These are phyloP conservation scores for Coniferiporia weirii DNA, from an alignment of 1,284 basidiomycete species.

Conservation along the genomic window DNA sequence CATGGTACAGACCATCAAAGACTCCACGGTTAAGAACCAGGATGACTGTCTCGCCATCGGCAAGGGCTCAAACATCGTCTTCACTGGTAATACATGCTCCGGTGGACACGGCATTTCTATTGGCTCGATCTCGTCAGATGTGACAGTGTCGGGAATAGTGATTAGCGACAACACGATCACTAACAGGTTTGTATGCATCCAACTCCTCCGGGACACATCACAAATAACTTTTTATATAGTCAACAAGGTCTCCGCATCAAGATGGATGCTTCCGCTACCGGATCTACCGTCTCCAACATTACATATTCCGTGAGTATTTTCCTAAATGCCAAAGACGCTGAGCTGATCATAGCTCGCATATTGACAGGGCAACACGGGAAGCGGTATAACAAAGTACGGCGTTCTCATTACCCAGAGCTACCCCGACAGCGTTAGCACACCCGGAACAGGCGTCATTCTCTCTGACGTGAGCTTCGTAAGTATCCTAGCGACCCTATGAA, in stretches of 20 bases:
- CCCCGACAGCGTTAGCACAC: conserved; percentile 37
- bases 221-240: conserved; percentile 24
- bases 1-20: conserved; percentile 4
- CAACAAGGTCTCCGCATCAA: conserved; percentile 45
- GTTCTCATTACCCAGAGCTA: conserved; percentile 46
- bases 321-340: not conserved
- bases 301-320: conserved; percentile 31
- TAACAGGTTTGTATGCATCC: conserved; percentile 34
- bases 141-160: conserved; percentile 41
- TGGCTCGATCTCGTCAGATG: conserved; percentile 46
- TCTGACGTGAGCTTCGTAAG: conserved; percentile 4
- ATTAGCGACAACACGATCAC: conserved; percentile 42
- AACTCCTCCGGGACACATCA: not conserved
- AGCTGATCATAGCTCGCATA: conserved; percentile 11
- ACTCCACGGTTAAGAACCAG: conserved; percentile 30
- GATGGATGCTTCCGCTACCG: conserved; percentile 33
- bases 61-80: conserved; percentile 48
- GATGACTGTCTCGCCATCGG: conserved; percentile 65
- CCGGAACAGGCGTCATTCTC: conserved; percentile 42
- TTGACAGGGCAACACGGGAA: conserved; percentile 38
- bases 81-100: conserved; percentile 48
- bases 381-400: conserved; percentile 36
- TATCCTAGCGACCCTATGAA: not conserved
- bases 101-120: conserved; percentile 59
- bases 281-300: conserved; percentile 36